These are phyloP conservation scores for Patellaria atrata DNA, from an alignment of 495 filamentous ascomycete genomes.

Conservation along the genomic window DNA sequence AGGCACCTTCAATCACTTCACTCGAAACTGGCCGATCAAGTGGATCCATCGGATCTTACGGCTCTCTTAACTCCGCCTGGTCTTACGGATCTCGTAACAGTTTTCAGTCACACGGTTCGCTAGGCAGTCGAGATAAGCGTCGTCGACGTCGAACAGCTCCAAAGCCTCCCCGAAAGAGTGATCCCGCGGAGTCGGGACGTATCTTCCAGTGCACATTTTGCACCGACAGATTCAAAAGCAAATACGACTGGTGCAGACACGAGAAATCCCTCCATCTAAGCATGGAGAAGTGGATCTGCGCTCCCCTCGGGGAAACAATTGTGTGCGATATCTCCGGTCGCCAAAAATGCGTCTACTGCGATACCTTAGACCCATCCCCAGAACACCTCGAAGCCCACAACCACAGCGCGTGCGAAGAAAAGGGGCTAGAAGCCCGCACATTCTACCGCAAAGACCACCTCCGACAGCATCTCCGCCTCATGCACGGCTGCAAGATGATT, in stretches of 20 bases:
- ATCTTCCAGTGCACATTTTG: conserved; percentile 79
- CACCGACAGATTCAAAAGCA: conserved; percentile 62
- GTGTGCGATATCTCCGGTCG: conserved; percentile 29
- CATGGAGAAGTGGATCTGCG: conserved; percentile 68
- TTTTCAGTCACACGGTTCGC: conserved; percentile 48
- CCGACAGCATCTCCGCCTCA: conserved; percentile 64
- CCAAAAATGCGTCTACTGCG: conserved; percentile 55
- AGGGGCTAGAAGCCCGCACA: conserved; percentile 48
- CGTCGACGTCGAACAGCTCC: conserved; percentile 48
- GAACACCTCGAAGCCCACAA: conserved; percentile 59
- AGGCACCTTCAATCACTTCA: conserved; percentile 57
- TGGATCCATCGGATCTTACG: conserved; percentile 34
- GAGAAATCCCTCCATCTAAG: conserved; percentile 68
- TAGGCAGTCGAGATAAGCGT: conserved; percentile 47
- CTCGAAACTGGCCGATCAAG: conserved; percentile 38
- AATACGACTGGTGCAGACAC: conserved; percentile 75
- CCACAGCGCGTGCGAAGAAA: conserved; percentile 51
- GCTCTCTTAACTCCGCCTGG: conserved; percentile 50
- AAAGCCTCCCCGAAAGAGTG: conserved; percentile 20
- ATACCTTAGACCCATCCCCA: conserved; percentile 38
- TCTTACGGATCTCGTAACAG: conserved; percentile 49
- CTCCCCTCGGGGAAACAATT: conserved; percentile 46
- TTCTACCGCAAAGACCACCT: conserved; percentile 80
- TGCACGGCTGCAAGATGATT: conserved; percentile 52
- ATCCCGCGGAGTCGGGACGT: conserved; percentile 29